phyloP scores from a whole-genome alignment of 2,329 filamentous ascomycete genomes.

The Ophiostoma fasciatum region DNA sequence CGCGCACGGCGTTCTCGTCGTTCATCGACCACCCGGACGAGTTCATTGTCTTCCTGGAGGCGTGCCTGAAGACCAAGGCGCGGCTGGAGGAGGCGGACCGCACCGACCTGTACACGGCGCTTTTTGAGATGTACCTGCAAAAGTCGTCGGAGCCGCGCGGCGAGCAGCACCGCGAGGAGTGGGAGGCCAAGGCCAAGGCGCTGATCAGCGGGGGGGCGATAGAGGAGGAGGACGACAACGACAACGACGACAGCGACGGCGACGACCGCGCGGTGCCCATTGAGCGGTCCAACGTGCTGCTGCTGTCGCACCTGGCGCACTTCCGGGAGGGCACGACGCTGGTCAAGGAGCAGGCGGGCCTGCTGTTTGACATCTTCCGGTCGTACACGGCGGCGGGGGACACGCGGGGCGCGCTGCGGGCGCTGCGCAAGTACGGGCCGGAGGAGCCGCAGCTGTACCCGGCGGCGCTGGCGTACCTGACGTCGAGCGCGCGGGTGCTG shows the following conservation, averaged over 20 bases:
- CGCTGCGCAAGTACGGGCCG: constrained; percentile 78
- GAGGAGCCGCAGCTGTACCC: constrained; percentile 87
- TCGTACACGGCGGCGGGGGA: constrained; percentile 90
- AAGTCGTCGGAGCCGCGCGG: constrained; percentile 66
- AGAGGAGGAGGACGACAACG: no score
- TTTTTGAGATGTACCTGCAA: constrained; percentile 97
- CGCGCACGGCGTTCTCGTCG: constrained; percentile 81
- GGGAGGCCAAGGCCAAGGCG: constrained; percentile 82
- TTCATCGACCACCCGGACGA: constrained; percentile 90
- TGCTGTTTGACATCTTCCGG: constrained; percentile 90
- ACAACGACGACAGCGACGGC: constrained; percentile 27
- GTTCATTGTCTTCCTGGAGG: constrained; percentile 86
- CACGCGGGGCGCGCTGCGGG: constrained; percentile 77
- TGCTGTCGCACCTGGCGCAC: constrained; percentile 81
- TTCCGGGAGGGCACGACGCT: constrained; percentile 84
- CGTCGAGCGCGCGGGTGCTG: constrained; percentile 66
- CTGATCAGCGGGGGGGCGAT: constrained; percentile 44
- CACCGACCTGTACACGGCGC: constrained; percentile 77
- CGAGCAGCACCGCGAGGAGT: constrained; percentile 51
- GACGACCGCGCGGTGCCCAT: constrained; percentile 62
- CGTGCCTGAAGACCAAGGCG: constrained; percentile 54
- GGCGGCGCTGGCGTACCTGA: constrained; percentile 84
- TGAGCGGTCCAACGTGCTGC: constrained; percentile 84
- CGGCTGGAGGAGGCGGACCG: constrained; percentile 60
- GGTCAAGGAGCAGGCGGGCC: constrained; percentile 82